Percentiles rank a stretch among this genome's conserved stretches.
Evolutionary conservation across 148 eudicot genomes (phyloP).

Genomic region (Vaccinium vitisidaea): DNA sequence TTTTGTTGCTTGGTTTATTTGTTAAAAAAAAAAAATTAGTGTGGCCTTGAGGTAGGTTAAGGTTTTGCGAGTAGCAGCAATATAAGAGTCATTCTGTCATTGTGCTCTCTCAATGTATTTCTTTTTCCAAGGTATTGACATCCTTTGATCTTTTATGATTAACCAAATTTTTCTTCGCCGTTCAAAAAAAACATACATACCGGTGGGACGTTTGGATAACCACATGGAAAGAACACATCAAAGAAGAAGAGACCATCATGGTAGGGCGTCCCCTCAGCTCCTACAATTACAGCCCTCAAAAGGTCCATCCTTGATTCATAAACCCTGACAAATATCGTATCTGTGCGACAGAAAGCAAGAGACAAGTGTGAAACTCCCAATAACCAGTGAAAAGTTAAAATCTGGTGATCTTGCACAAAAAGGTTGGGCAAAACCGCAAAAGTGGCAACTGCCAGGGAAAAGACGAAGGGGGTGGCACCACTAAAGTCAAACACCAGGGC

Average conservation of each 20-base stretch:
- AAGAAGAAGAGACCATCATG: slow-evolving; percentile 94
- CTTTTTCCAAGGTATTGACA: too few species aligned
- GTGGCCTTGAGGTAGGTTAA: too few species aligned
- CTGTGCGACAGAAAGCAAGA: slow-evolving; percentile 34
- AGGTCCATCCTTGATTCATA: slow-evolving; percentile 84
- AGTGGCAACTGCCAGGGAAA: background rate
- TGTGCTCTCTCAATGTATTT: too few species aligned
- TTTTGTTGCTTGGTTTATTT: too few species aligned
- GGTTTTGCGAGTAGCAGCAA: too few species aligned
- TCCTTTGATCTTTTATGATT: too few species aligned
- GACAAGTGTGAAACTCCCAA: background rate
- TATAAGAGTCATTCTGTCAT: too few species aligned
- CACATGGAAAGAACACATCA: slow-evolving; percentile 56
- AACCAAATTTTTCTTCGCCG: too few species aligned
- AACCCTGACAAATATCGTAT: slow-evolving; percentile 70
- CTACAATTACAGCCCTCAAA: slow-evolving; percentile 77
- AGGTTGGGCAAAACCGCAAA: background rate
- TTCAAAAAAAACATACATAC: slow-evolving; percentile 35
- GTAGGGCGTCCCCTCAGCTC: slow-evolving; percentile 90
- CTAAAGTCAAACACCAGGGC: too few species aligned
- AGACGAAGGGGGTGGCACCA: background rate
- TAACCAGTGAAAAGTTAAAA: background rate
- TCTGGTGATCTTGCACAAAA: background rate
- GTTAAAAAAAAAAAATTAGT: too few species aligned
- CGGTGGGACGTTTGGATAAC: slow-evolving; percentile 71